These are phyloP conservation scores for Coemansia sp. DNA, from an alignment of 192 early-diverging fungal species.

Conservation along the genomic window DNA sequence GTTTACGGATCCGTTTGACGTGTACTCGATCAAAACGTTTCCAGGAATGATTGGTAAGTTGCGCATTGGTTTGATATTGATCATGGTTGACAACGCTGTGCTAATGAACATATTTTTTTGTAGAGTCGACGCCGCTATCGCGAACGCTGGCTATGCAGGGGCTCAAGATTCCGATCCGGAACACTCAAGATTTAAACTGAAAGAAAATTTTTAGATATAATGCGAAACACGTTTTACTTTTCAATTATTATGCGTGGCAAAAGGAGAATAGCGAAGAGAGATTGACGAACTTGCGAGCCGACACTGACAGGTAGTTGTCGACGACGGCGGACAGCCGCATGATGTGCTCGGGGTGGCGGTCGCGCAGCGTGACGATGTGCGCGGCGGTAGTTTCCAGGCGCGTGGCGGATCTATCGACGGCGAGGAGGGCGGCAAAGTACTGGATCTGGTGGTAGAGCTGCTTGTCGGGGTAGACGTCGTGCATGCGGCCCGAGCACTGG, in stretches of 20 bases:
- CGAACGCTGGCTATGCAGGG: conserved; percentile 74
- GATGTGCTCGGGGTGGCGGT: conserved; percentile 49
- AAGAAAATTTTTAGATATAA: background rate
- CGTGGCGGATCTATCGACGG: conserved; percentile 20
- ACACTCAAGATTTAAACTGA: conserved; percentile 54
- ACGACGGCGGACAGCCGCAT: conserved; percentile 53
- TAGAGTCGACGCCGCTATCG: conserved; percentile 77
- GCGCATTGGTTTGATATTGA: background rate
- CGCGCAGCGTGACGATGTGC: conserved; percentile 26
- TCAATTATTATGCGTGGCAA: conserved; percentile 10
- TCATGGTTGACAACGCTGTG: too few relatives aligned
- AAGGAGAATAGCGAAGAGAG: conserved; percentile 63
- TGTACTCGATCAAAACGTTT: conserved; percentile 81
- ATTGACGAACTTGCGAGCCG: conserved; percentile 73
- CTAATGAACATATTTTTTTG: background rate
- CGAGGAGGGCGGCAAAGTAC: conserved; percentile 67
- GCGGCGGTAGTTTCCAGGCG: conserved; percentile 17
- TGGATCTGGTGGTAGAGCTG: conserved; percentile 79
- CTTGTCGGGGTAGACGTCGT: conserved; percentile 70
- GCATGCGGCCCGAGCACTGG: conserved; percentile 68
- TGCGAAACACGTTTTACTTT: background rate
- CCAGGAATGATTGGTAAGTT: conserved; percentile 79
- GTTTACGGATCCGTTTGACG: conserved; percentile 70
- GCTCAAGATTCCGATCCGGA: conserved; percentile 61
- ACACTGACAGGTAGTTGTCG: conserved; percentile 70